Evolutionary conservation across 2,329 filamentous ascomycete species (phyloP), one percentile per base, ranked within the genome.

Genomic region (Botryotinia calthae): DNA sequence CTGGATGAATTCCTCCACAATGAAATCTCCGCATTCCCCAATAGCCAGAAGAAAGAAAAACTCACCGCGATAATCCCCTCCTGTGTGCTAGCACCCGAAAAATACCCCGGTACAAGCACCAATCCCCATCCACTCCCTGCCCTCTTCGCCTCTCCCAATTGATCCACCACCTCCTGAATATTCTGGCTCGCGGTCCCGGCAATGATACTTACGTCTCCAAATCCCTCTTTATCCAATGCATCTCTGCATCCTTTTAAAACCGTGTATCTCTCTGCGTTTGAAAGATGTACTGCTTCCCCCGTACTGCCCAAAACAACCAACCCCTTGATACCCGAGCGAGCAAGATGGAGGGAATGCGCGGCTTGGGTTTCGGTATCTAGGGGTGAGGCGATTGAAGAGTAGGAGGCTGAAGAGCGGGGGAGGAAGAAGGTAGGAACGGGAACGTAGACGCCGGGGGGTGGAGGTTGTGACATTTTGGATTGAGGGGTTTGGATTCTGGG

Each of bases 61-160:
- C 68, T 40, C n/a, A 66, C 69, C 59, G 88, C 76, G 84, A 85
- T 82, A 31, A 92, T 84, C 5, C 87, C 87, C 67, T 87, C 85
- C 80, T 91, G 88, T 62, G 82, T 86, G 40, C 85, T 87, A 2
- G 85, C 86, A 0, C 84, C 82, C 4, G 88, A 89, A 80, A 91
- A 92, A 80, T 91, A 92, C 0, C 89, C 89, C 0, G 89, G 89
- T 59, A 87, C 87, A 63, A 92, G 84, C 51, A 89, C 87, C 73
- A 91, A 82, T 34, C 88, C 89, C 84, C 87, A 91, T 75, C 89
- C 86, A 20, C 87, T 86, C 18, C 89, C 88, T 0, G 88, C 88
- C 61, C 85, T 82, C 74, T 86, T 85, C 72, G 87, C 87, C 71
- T 81, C 80, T 16, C 79, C 75, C 72, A 85, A 73, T 78, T 88